Percentiles rank a stretch among this genome's conserved stretches.
phyloP scores from a whole-genome alignment of 345 rosid genomes.

The Gossypium turneri region DNA sequence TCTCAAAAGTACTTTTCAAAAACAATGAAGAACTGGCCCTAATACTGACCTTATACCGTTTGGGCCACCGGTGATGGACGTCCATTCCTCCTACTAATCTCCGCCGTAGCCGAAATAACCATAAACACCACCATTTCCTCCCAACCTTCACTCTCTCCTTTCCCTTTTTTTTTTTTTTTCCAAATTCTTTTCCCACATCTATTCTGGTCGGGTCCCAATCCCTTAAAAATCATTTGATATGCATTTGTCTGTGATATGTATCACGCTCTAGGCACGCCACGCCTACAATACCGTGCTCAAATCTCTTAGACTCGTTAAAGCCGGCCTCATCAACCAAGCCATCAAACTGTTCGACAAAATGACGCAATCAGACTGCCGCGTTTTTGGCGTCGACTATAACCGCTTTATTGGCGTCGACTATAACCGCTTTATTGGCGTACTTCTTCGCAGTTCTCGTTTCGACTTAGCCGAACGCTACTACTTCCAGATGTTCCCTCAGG shows the following conservation, averaged over 20 bases:
- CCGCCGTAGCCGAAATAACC: background rate
- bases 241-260: conserved; percentile 62
- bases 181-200: background rate
- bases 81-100: background rate
- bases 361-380: conserved; percentile 71
- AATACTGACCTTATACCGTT: too few relatives aligned
- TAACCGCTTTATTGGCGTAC: conserved; percentile 81
- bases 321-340: conserved; percentile 75
- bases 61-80: too few relatives aligned
- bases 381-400: conserved; percentile 73
- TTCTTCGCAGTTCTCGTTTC: conserved; percentile 54
- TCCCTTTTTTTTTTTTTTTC: background rate
- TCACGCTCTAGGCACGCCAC: conserved; percentile 76
- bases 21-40: too few relatives aligned
- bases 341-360: conserved; percentile 84
- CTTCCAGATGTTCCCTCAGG: conserved; percentile 53
- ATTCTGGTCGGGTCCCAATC: conserved; percentile 1
- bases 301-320: conserved; percentile 51
- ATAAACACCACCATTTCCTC: background rate
- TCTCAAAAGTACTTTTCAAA: too few relatives aligned
- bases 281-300: conserved; percentile 77
- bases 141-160: too few relatives aligned
- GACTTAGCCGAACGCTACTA: conserved; percentile 68
- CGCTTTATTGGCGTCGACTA: conserved; percentile 90
- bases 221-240: conserved; percentile 29